phyloP scores from a whole-genome alignment of 169 alveolate genomes.

The Cryptosporidium bovis region DNA sequence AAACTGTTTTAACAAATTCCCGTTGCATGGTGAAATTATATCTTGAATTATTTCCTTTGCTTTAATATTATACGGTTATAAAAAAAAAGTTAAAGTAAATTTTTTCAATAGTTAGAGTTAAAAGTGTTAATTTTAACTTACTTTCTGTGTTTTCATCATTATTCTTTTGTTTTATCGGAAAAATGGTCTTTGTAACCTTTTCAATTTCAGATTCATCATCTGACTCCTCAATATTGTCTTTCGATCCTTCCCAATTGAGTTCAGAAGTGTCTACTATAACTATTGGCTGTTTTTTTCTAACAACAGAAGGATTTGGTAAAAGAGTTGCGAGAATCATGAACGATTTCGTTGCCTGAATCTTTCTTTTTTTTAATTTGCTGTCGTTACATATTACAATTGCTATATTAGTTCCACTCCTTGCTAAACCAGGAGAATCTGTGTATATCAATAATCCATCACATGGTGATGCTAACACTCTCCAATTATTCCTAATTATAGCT shows the following conservation, averaged over 20 bases:
- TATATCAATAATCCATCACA: conserved; percentile 60
- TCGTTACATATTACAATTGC: conserved; percentile 56
- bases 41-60: conserved; percentile 22
- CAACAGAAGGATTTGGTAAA: conserved; percentile 66
- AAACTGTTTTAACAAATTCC: conserved; percentile 5
- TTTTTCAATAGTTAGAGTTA: too few relatives aligned
- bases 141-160: conserved; percentile 21
- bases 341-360: conserved; percentile 47
- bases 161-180: conserved; percentile 10
- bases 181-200: not conserved
- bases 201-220: conserved; percentile 3
- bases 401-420: conserved; percentile 30
- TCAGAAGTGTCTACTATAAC: conserved; percentile 41
- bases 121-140: conserved; percentile 2
- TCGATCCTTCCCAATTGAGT: conserved; percentile 6
- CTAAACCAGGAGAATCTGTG: conserved; percentile 54
- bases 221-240: not conserved
- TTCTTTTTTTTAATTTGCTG: not conserved
- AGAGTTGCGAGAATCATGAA: conserved; percentile 28
- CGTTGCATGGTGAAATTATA: conserved; percentile 53
- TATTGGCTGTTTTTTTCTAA: conserved; percentile 29
- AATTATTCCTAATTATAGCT: conserved; percentile 36
- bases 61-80: conserved; percentile 7
- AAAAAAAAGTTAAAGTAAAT: not conserved
- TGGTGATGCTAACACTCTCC: conserved; percentile 61